phyloP scores from a whole-genome alignment of 495 filamentous ascomycete species.

The Penicillium alfredii region DNA sequence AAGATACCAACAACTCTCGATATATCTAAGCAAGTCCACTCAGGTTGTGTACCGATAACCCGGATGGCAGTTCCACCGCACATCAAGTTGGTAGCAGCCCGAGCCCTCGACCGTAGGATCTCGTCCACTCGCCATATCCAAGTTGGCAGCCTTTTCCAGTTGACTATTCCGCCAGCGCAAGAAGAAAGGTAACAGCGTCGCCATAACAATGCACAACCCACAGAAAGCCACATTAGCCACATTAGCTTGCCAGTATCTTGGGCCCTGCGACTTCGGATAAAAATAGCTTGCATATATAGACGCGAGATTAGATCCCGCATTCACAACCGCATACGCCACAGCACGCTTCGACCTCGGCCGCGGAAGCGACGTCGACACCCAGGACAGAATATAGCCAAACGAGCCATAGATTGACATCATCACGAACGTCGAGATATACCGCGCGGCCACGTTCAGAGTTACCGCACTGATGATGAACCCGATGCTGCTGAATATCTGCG shows the following conservation, averaged over 20 bases:
- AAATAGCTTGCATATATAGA: slow-evolving; percentile 40
- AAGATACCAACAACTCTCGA: too few relatives aligned
- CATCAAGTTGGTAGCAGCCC: slow-evolving; percentile 3
- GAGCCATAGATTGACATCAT: slow-evolving; percentile 39
- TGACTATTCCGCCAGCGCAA: slow-evolving; percentile 5
- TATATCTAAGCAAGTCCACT: too few relatives aligned
- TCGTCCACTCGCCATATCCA: slow-evolving; percentile 2
- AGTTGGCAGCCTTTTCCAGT: slow-evolving; percentile 5
- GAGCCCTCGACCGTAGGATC: slow-evolving; percentile 4
- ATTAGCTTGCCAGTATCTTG: slow-evolving; percentile 14
- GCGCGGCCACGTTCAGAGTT: slow-evolving; percentile 25
- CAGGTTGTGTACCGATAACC: slow-evolving; percentile 9
- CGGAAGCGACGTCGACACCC: slow-evolving; percentile 39
- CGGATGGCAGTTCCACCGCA: slow-evolving; percentile 11
- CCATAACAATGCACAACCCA: slow-evolving; percentile 9
- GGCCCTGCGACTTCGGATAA: slow-evolving; percentile 19
- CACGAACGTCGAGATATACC: slow-evolving; percentile 41
- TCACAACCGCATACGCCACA: slow-evolving; percentile 37
- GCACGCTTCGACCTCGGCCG: slow-evolving; percentile 42
- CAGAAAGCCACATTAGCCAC: slow-evolving; percentile 12
- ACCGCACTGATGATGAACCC: slow-evolving; percentile 38
- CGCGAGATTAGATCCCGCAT: slow-evolving; percentile 32
- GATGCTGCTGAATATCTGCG: slow-evolving; percentile 30
- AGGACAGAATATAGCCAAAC: slow-evolving; percentile 36
- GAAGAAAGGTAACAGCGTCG: slow-evolving; percentile 4